Conservation (phyloP, 208 protist genomes). For the Trypanosomatidae sp. region DNA sequence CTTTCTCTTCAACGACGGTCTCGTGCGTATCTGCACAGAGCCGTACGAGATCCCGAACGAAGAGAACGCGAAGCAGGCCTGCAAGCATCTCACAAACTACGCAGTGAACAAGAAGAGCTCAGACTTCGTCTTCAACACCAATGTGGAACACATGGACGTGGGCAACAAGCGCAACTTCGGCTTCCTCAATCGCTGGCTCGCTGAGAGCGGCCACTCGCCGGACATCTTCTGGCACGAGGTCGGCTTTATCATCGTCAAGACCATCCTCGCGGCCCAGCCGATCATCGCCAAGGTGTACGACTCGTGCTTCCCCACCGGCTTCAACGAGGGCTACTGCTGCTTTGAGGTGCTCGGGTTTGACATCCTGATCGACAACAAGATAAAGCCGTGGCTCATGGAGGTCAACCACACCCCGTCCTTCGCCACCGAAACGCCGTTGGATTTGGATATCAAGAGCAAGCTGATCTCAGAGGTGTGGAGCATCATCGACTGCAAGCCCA, state of each 20-base stretch:
- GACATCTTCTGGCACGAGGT: constrained; percentile 80
- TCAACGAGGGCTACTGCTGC: constrained; percentile 93
- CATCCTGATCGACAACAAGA: constrained; percentile 92
- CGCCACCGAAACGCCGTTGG: constrained; percentile 90
- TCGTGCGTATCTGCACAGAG: constrained; percentile 95
- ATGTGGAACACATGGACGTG: constrained; percentile 63
- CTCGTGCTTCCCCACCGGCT: constrained; percentile 83
- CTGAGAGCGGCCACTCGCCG: constrained; percentile 46
- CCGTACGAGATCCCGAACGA: constrained; percentile 85
- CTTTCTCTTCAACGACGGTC: constrained; percentile 93
- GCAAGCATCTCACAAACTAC: constrained; percentile 98
- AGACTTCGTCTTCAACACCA: constrained; percentile 91
- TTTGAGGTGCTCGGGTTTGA: constrained; percentile 98
- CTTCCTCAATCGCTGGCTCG: constrained; percentile 89
- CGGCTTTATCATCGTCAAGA: constrained; percentile 87
- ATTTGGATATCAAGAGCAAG: constrained; percentile 91
- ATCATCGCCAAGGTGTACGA: constrained; percentile 91
- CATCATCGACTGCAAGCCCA: constrained; percentile 83
- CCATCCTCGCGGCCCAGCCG: constrained; percentile 92
- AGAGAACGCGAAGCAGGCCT: constrained; percentile 81
- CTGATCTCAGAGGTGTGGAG: constrained; percentile 88
- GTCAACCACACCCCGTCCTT: constrained; percentile 97
- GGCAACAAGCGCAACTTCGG: constrained; percentile 94
- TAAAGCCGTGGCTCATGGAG: constrained; percentile 96
- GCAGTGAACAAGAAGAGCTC: constrained; percentile 95